These are phyloP conservation scores for Phytophthora crassamura DNA, from an alignment of 352 stramenopile genomes.

Conservation along the genomic window DNA sequence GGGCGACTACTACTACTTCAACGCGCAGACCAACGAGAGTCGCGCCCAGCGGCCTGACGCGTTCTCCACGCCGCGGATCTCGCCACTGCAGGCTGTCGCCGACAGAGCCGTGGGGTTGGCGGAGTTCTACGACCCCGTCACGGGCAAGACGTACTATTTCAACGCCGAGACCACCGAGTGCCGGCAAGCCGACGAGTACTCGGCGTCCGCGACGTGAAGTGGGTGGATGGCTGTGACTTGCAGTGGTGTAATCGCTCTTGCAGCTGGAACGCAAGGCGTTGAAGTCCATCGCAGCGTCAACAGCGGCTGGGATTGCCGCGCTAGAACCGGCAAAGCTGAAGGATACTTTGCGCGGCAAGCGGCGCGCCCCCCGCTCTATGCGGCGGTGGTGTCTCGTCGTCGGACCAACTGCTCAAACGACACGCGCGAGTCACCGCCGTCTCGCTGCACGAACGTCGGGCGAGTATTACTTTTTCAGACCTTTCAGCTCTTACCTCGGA, in stretches of 20 bases:
- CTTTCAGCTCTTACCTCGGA: too few species aligned
- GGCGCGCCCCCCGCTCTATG: constrained; percentile 15
- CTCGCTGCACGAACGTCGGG: constrained; percentile 14
- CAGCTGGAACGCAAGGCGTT: constrained; percentile 4
- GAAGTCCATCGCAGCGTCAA: constrained; percentile 17
- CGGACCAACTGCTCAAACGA: constrained; percentile 13
- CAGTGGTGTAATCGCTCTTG: not conserved
- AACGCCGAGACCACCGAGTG: constrained; percentile 63
- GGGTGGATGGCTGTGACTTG: not conserved
- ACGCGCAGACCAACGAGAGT: constrained; percentile 55
- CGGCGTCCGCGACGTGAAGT: constrained; percentile 9
- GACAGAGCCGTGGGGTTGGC: constrained; percentile 21
- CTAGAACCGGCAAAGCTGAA: not conserved
- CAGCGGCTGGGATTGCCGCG: constrained; percentile 3
- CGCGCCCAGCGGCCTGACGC: constrained; percentile 42
- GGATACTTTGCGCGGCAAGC: constrained; percentile 22
- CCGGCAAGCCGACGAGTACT: constrained; percentile 15
- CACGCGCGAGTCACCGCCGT: constrained; percentile 27
- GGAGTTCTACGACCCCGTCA: constrained; percentile 51
- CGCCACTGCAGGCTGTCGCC: constrained; percentile 7
- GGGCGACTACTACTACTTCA: constrained; percentile 76
- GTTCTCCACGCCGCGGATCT: constrained; percentile 56
- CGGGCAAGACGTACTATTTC: constrained; percentile 53
- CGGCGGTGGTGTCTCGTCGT: constrained; percentile 1
- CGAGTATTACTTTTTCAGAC: too few species aligned